Conservation (phyloP, 768 basidiomycete genomes). For the Psilocybe azurescens region DNA sequence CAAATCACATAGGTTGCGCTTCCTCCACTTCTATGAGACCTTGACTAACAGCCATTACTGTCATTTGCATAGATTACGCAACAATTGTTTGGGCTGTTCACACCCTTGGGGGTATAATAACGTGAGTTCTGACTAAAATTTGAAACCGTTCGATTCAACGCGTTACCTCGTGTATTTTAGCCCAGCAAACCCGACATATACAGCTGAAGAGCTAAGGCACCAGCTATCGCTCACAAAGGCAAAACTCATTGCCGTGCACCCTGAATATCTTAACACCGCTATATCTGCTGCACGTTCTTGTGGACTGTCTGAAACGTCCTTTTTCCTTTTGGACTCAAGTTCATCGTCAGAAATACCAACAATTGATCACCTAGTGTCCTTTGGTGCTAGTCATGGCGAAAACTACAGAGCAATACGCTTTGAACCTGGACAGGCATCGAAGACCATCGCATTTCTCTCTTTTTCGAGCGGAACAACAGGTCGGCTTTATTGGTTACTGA, state of each 20-base stretch:
- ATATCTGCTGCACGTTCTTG: slow-evolving; percentile 44
- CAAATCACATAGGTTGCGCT: slow-evolving; percentile 58
- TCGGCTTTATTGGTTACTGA: slow-evolving; percentile 25
- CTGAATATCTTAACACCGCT: slow-evolving; percentile 47
- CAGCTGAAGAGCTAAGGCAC: slow-evolving; percentile 59
- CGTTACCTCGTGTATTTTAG: slow-evolving; percentile 36
- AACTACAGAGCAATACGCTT: slow-evolving; percentile 53
- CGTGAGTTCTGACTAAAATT: slow-evolving; percentile 40
- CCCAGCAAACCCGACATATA: slow-evolving; percentile 67
- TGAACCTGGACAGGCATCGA: slow-evolving; percentile 61
- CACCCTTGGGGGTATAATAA: slow-evolving; percentile 59
- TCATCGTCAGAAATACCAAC: slow-evolving; percentile 25
- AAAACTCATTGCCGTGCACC: slow-evolving; percentile 52
- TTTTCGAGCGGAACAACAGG: slow-evolving; percentile 84
- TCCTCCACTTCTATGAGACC: background rate
- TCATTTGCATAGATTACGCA: slow-evolving; percentile 50
- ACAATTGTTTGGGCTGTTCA: slow-evolving; percentile 65
- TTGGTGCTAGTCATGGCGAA: slow-evolving; percentile 39
- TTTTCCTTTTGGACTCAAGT: slow-evolving; percentile 41
- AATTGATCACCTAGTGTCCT: slow-evolving; percentile 52
- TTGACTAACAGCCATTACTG: background rate
- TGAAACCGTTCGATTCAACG: slow-evolving; percentile 3
- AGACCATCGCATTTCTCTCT: slow-evolving; percentile 66
- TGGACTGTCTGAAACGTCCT: slow-evolving; percentile 47
- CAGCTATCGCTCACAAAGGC: slow-evolving; percentile 57